Base-by-base conservation (phyloP, 2,329 filamentous ascomycete genomes). In the Lecanicillium sp. region DNA sequence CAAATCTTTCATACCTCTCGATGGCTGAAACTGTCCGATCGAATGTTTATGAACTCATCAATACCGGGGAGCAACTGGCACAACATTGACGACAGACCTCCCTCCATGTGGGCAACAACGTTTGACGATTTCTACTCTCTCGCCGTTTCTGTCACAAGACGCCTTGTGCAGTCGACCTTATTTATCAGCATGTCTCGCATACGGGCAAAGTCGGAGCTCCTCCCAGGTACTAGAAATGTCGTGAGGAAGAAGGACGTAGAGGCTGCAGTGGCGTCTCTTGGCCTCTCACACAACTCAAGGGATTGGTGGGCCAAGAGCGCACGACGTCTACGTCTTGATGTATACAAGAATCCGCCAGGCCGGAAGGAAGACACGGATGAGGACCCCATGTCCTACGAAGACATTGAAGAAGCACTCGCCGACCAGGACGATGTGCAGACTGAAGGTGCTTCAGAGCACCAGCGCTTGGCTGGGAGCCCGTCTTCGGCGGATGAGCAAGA, bases 51-150 rank as follows among this genome's bases (percentile, higher is more conserved):
- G 86, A 90, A 89, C 44, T 70, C 71, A 11, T 56, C 65, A 3
- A 64, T 73, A 30, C 61, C 68, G 11, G 74, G 78, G 39, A 71
- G 76, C 40, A 88, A 86, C 53, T 94, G 85, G 86, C 66, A 64
- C 25, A 68, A 65, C 29, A 50, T 84, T 7, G 69, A 72, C 15
- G 69, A 72, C n/a, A 69, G 75, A 40, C 66, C 66, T 3, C 88
- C 88, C 0, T 77, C 82, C 0, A 75, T 95, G 17, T 79, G 83
- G 48, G 74, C 79, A 6, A 88, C 85, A 2, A 79, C 84, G 0
- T 71, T 94, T n/a, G 71, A 76, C 5, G 86, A 92, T 49, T 81
- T 95, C 32, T 72, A 88, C 51, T 74, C 74, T 8, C 59, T 95
- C 2, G 67, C 74, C 0, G 56, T 84, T 2, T 83, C 74, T 38